Conservation (phyloP, 2,329 filamentous ascomycete species). For the Tolypocladium paradoxum region DNA sequence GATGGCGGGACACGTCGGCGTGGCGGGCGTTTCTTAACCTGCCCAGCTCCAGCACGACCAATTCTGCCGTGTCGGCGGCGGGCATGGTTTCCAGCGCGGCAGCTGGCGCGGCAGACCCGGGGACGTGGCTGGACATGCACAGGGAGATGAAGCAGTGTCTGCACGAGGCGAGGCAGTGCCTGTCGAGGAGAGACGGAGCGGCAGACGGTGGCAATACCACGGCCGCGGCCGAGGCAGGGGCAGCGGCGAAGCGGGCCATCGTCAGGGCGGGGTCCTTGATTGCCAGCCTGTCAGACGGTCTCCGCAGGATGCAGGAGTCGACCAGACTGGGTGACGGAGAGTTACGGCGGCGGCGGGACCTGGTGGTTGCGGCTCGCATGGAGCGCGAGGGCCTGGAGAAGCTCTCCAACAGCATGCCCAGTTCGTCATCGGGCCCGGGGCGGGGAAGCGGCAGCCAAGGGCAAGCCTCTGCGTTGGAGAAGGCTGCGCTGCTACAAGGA, state of each 20-base stretch:
- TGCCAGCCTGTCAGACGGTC: conserved; percentile 52
- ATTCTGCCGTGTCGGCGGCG: conserved; percentile 35
- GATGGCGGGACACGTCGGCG: conserved; percentile 63
- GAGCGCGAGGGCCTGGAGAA: conserved; percentile 69
- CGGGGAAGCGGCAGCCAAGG: conserved; percentile 35
- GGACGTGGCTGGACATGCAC: conserved; percentile 68
- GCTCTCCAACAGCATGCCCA: conserved; percentile 47
- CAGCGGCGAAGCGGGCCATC: conserved; percentile 64
- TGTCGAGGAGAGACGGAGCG: conserved; percentile 54
- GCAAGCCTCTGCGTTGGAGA: conserved; percentile 37
- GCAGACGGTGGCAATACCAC: conserved; percentile 28
- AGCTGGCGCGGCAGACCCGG: conserved; percentile 42
- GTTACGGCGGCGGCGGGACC: conserved; percentile 57
- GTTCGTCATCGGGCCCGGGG: conserved; percentile 14
- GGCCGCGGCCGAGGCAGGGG: conserved; percentile 49
- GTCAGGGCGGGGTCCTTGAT: conserved; percentile 58
- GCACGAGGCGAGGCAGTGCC: conserved; percentile 55
- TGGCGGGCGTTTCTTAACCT: conserved; percentile 69
- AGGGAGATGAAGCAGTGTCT: conserved; percentile 57
- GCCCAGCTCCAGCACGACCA: conserved; percentile 38
- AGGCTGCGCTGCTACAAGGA: conserved; percentile 34
- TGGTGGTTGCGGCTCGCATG: conserved; percentile 57
- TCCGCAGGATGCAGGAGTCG: conserved; percentile 44
- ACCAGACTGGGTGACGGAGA: conserved; percentile 61
- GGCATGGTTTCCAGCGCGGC: conserved; percentile 29